Conservation (phyloP, 768 basidiomycete genomes). For the Pleurotus pulmonarius region DNA sequence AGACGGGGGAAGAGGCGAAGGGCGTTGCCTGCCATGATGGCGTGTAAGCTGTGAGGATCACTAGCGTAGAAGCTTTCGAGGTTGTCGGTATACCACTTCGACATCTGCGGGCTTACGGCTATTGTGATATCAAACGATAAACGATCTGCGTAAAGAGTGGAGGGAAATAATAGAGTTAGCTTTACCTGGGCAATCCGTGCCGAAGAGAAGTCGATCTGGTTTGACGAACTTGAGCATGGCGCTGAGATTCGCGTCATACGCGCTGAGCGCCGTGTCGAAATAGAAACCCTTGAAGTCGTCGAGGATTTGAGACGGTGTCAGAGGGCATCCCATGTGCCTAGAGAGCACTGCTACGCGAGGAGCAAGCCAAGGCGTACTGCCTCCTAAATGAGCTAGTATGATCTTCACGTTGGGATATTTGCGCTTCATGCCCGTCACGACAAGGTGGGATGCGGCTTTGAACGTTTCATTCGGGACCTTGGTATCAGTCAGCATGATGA, state of each 20-base stretch:
- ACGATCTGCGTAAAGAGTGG: background rate
- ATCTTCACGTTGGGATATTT: slow-evolving; percentile 56
- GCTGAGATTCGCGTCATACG: slow-evolving; percentile 47
- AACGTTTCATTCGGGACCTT: slow-evolving; percentile 82
- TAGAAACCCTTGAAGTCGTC: slow-evolving; percentile 70
- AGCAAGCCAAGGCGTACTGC: slow-evolving; percentile 60
- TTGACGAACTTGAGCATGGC: slow-evolving; percentile 49
- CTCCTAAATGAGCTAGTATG: slow-evolving; percentile 75
- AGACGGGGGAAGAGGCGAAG: slow-evolving; percentile 44
- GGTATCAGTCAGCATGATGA: background rate
- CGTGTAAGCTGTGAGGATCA: slow-evolving; percentile 34
- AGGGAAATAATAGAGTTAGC: background rate
- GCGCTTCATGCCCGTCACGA: slow-evolving; percentile 66
- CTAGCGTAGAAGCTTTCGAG: slow-evolving; percentile 43
- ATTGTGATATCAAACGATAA: background rate
- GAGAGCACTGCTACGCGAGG: slow-evolving; percentile 68
- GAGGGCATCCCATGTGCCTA: slow-evolving; percentile 62
- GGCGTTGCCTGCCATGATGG: slow-evolving; percentile 48
- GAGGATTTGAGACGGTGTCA: slow-evolving; percentile 63
- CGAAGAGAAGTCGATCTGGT: slow-evolving; percentile 57
- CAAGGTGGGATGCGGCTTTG: slow-evolving; percentile 77
- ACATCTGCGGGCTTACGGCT: slow-evolving; percentile 59
- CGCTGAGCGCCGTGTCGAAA: slow-evolving; percentile 69
- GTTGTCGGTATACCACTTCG: slow-evolving; percentile 58
- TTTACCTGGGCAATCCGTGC: slow-evolving; percentile 75